Base-by-base conservation (phyloP, 164 flowering plant genomes). In the Vitis amurensis region DNA sequence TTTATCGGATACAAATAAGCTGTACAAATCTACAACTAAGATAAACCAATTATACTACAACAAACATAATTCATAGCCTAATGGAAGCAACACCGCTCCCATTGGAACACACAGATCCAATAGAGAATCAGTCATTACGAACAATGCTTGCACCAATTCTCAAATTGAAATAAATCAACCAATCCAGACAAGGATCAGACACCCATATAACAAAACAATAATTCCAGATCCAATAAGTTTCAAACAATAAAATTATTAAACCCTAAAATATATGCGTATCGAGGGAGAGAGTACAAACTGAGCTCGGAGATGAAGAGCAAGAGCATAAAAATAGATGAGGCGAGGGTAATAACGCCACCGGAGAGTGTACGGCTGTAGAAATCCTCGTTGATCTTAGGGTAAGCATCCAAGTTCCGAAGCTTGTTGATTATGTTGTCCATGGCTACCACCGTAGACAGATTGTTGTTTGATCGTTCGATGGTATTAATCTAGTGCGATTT, bases 351-450 rank as follows among this genome's bases (percentile, higher is more conserved):
- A 55, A 89, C 73, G 49, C 91, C 91, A 8, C 93, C 93, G 73
- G 93, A 84, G 37, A 89, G 83, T 1, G 93, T 89, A 16, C 93
- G 79, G 79, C 89, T 85, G 80, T 85, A 87, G 82, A 89, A 87
- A 87, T 89, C 93, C 68, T 89, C 91, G 19, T 87, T 89, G 74
- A 89, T 84, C 77, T 89, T 88, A 4, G 93, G 93, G 57, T 87
- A 87, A 1, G 93, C 91, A 51, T 89, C 93, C 68, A 89, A 60
- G 53, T 73, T 87, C 74, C 89, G 78, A 4, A 89, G 74, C 78
- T 81, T 87, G 71, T 75, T 71, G 74, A 84, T 74, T 27, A 86
- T 13, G 0, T 71, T 64, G 48, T 77, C 84, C 87, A 81, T 83
- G 29, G 51, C 52, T 31, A 16, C 29, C 59, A 51, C 44, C 44